Evolutionary conservation across 2,329 filamentous ascomycete species (phyloP), one percentile per base, ranked within the genome.

Genomic region (Aureobasidium sp.): DNA sequence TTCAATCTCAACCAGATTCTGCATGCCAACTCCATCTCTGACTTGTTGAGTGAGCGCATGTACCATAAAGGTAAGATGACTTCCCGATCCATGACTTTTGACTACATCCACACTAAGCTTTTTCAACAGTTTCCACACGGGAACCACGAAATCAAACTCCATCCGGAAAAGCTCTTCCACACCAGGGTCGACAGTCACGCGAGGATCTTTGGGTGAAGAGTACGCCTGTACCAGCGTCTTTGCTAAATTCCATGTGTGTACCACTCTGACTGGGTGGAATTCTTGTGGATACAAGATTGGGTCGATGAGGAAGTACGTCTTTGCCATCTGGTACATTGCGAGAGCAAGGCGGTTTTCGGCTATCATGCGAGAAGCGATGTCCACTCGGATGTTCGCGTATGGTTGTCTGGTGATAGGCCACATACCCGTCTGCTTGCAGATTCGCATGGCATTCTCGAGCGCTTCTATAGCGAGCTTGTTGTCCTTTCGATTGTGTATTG

Each of bases 381-480:
- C 78, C 62, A 83, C 77, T 9, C 83, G 76, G 1, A 85, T 66
- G 15, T 79, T 76, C 0, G 81, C 75, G 39, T 80, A 79, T 0
- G 85, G 85, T 64, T 86, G 83, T 17, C 78, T 76, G 33, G 78
- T 75, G 9, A 80, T 64, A 0, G 79, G 78, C 75, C 77, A 83
- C 9, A 75, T 63, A 0, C 70, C 68, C 66, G 11, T 74, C 71
- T 64, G 74, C 65, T 54, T 68, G 52, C 1, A 73, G 65, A 33
- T 70, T 65, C 44, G 69, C 35, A 62, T 67, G 12, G 65, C 69
- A 60, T 71, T 68, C 27, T 71, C 63, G 5, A 67, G 47, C 3
- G 12, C 22, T 31, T 67, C 62, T 14, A 54, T 63, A 15, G 67
- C 67, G 15, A 31, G 40, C 11, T 56, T 61, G 53, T 67, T 67